These are phyloP conservation scores for Lichtheimia ornata DNA, from an alignment of 371 early-diverging fungal genomes.

Conservation along the genomic window DNA sequence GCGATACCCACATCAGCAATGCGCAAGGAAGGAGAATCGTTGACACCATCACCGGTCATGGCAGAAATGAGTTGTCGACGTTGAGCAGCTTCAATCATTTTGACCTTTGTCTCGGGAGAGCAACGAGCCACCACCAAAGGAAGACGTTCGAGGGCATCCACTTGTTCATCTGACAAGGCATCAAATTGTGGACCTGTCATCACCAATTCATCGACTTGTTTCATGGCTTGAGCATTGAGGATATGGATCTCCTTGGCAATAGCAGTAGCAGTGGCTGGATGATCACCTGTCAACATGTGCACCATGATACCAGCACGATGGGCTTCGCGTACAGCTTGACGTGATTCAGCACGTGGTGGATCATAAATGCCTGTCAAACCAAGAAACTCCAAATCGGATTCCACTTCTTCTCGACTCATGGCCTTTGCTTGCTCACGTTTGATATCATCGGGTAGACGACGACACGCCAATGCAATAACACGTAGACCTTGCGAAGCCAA, in stretches of 20 bases:
- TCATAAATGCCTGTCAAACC: slow-evolving; percentile 93
- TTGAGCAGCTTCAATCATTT: slow-evolving; percentile 93
- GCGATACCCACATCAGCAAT: slow-evolving; percentile 91
- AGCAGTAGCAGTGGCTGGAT: slow-evolving; percentile 83
- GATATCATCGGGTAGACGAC: slow-evolving; percentile 4
- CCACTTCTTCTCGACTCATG: slow-evolving; percentile 53
- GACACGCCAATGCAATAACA: slow-evolving; percentile 64
- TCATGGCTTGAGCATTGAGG: slow-evolving; percentile 54
- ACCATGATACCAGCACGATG: slow-evolving; percentile 89
- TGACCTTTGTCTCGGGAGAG: slow-evolving; percentile 95
- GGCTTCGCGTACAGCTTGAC: slow-evolving; percentile 78
- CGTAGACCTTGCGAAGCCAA: slow-evolving; percentile 40
- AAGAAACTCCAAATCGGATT: slow-evolving; percentile 72
- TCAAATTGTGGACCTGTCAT: slow-evolving; percentile 86
- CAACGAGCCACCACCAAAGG: slow-evolving; percentile 93
- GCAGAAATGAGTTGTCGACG: slow-evolving; percentile 67
- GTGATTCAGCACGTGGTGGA: slow-evolving; percentile 78
- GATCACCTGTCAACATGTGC: slow-evolving; percentile 94
- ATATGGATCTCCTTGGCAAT: slow-evolving; percentile 90
- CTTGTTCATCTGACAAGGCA: slow-evolving; percentile 74
- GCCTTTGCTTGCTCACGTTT: slow-evolving; percentile 39
- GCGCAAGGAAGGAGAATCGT: slow-evolving; percentile 91
- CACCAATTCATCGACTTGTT: slow-evolving; percentile 55
- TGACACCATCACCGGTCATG: slow-evolving; percentile 93
- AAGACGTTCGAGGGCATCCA: slow-evolving; percentile 75